A percentile compares a stretch with the other conserved stretches of the same genome.
phyloP scores from a whole-genome alignment of 1,284 basidiomycete species.

The Ustilago xerochloae region DNA sequence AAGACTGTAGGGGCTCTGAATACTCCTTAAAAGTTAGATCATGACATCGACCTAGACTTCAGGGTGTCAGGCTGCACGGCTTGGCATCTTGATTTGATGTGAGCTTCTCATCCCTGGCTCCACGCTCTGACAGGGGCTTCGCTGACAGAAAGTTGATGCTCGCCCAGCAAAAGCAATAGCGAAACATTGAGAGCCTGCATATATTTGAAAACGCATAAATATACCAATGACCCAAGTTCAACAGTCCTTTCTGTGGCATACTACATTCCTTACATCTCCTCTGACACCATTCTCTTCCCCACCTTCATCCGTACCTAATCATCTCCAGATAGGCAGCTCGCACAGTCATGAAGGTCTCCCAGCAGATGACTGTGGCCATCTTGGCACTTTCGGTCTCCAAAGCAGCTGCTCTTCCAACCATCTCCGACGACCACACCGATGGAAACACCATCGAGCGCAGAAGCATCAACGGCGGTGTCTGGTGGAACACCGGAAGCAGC shows the following conservation, averaged over 20 bases:
- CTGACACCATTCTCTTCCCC: neutral
- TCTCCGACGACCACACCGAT: neutral
- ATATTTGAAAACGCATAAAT: neutral
- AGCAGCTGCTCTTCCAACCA: constrained; percentile 6
- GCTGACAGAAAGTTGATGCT: neutral
- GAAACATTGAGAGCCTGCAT: neutral
- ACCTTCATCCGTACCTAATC: neutral
- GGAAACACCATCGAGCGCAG: neutral
- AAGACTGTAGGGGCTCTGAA: no score
- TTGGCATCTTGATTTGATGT: no score
- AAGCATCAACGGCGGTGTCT: constrained; percentile 5
- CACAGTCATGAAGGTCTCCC: constrained; percentile 7
- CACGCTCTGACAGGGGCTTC: neutral
- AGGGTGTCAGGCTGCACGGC: neutral
- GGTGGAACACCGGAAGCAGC: neutral
- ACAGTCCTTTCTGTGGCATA: neutral
- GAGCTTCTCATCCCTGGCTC: neutral
- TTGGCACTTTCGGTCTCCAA: constrained; percentile 12
- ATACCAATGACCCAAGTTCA: neutral
- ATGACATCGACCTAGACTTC: no score
- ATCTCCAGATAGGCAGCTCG: neutral
- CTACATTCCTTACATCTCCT: neutral
- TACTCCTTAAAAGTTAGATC: no score
- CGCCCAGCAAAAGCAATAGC: neutral
- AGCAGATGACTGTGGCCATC: constrained; percentile 17